These are phyloP conservation scores for Geranomyces variabilis DNA, from an alignment of 192 early-diverging fungal species.

Conservation along the genomic window DNA sequence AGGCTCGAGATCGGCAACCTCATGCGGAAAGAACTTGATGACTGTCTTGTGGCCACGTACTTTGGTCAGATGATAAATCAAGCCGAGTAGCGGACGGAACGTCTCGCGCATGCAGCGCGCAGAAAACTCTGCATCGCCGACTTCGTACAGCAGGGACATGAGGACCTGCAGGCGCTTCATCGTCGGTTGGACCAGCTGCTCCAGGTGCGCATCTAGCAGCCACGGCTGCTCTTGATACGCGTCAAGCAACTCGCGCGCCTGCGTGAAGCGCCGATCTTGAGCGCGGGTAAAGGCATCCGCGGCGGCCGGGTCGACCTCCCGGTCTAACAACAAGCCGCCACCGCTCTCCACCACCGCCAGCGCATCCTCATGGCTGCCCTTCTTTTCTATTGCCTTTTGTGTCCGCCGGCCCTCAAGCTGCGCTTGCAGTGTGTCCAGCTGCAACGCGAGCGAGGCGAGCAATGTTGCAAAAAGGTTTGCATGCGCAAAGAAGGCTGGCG, in stretches of 20 bases:
- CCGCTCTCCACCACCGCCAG: no score
- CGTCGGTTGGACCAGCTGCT: slow-evolving; percentile 63
- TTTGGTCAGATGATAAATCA: slow-evolving; percentile 79
- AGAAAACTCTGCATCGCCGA: neutral
- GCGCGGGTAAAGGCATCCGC: no score
- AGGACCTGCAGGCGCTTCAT: slow-evolving; percentile 55
- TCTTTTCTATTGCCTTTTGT: no score
- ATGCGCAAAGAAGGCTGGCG: no score
- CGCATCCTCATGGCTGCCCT: no score
- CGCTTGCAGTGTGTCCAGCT: no score
- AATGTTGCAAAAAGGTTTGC: no score
- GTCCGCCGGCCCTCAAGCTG: no score
- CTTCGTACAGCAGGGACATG: slow-evolving; percentile 26
- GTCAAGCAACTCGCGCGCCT: slow-evolving; percentile 24
- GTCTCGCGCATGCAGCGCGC: neutral
- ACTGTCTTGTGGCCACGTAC: slow-evolving; percentile 90
- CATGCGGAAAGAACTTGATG: slow-evolving; percentile 89
- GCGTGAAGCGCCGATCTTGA: no score
- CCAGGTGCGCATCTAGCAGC: slow-evolving; percentile 76
- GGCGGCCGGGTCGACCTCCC: no score
- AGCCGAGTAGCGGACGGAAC: slow-evolving; percentile 43
- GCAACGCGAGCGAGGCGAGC: no score
- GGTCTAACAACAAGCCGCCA: no score
- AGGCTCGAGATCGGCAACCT: slow-evolving; percentile 87
- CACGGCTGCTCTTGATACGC: slow-evolving; percentile 78